These are phyloP conservation scores for Beauveria sp. DNA, from an alignment of 2,329 filamentous ascomycete species.

Conservation along the genomic window DNA sequence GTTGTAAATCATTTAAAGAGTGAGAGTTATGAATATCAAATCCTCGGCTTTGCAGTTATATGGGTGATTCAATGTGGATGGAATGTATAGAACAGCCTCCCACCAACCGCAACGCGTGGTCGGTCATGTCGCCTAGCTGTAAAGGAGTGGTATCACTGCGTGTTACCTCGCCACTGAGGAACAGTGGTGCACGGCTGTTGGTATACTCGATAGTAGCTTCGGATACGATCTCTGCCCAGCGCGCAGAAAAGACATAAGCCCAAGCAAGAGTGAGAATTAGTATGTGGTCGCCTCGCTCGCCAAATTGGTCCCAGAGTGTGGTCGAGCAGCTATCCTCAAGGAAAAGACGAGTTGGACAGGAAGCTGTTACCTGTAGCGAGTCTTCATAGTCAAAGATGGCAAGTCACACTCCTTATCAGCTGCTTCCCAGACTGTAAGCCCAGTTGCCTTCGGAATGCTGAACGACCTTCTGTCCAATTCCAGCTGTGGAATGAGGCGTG, in stretches of 20 bases:
- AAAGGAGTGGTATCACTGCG: neutral
- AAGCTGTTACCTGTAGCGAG: neutral
- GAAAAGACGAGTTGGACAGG: neutral
- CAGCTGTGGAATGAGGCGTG: neutral
- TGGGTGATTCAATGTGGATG: too few species aligned
- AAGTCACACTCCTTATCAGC: neutral
- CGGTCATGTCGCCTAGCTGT: slow-evolving; percentile 4
- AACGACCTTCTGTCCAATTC: neutral
- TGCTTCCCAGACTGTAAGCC: neutral
- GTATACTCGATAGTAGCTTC: slow-evolving; percentile 6
- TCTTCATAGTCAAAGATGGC: slow-evolving; percentile 1
- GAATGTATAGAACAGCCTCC: slow-evolving; percentile 3
- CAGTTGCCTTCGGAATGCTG: neutral
- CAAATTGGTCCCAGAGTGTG: neutral
- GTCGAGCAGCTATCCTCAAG: neutral
- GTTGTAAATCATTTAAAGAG: too few species aligned
- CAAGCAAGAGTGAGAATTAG: slow-evolving; percentile 15
- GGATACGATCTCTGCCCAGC: slow-evolving; percentile 14
- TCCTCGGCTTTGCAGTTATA: too few species aligned
- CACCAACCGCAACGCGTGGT: slow-evolving; percentile 8
- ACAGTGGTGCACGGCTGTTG: neutral
- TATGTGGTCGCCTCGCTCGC: neutral
- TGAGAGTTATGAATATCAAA: too few species aligned
- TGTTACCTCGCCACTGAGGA: too few species aligned
- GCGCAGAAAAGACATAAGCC: slow-evolving; percentile 14